phyloP scores from a whole-genome alignment of 2,329 filamentous ascomycete genomes.

The Fusarium chlamydosporum region DNA sequence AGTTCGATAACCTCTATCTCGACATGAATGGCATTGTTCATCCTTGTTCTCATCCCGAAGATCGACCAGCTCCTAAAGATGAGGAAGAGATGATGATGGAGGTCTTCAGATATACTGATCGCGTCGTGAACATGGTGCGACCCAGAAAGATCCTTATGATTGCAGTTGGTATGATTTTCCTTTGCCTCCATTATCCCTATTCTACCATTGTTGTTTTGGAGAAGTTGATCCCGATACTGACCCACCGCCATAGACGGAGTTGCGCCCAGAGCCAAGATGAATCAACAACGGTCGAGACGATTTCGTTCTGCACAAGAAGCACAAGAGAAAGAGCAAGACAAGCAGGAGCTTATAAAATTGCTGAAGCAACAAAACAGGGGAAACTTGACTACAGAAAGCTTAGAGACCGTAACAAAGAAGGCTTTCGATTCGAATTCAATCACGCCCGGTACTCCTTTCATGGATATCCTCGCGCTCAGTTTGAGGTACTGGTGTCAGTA shows the following conservation, averaged over 20 bases:
- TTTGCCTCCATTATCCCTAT: neutral
- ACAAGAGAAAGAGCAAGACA: conserved; percentile 92
- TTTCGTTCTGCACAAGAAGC: conserved; percentile 96
- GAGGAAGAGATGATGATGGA: conserved; percentile 99
- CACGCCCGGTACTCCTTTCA: conserved; percentile 97
- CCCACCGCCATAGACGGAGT: conserved; percentile 79
- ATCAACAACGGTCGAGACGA: conserved; percentile 95
- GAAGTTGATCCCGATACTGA: conserved; percentile 47
- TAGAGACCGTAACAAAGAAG: conserved; percentile 80
- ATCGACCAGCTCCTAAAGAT: conserved; percentile 88
- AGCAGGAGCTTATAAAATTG: conserved; percentile 87
- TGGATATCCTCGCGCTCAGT: conserved; percentile 93
- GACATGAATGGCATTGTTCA: conserved; percentile 99
- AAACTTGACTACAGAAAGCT: conserved; percentile 70
- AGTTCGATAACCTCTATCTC: conserved; percentile 97
- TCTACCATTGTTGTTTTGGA: too few relatives aligned
- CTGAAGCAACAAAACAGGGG: conserved; percentile 83
- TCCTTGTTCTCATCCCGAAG: conserved; percentile 97
- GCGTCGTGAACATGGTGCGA: conserved; percentile 98
- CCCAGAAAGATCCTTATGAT: conserved; percentile 97
- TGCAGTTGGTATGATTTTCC: conserved; percentile 79
- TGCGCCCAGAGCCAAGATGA: conserved; percentile 98
- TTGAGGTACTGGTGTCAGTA: conserved; percentile 97
- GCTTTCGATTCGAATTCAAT: conserved; percentile 92
- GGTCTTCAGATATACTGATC: conserved; percentile 98